A percentile compares a stretch with the other conserved stretches of the same genome.
phyloP scores from a whole-genome alignment of 345 rosid species.

The Salix purpurea region DNA sequence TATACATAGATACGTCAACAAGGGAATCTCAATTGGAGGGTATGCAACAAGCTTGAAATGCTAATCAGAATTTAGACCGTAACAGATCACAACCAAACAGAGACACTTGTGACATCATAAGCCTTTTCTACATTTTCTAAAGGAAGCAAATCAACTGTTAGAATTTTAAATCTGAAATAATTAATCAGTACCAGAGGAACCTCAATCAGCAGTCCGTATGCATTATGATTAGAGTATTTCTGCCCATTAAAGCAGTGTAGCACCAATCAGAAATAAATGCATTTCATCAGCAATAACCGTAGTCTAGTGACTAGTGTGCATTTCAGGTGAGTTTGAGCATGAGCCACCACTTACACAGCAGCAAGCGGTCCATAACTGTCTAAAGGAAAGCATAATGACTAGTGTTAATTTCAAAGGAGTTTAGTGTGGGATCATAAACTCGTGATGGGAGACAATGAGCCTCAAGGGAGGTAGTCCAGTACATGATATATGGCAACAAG shows the following conservation, averaged over 20 bases:
- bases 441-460: background rate
- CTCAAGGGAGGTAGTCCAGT: background rate
- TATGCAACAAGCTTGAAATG: background rate
- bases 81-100: background rate
- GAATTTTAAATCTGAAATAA: background rate
- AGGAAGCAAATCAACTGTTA: background rate
- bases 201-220: background rate
- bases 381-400: background rate
- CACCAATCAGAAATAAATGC: background rate
- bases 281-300: background rate
- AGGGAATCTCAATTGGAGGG: background rate
- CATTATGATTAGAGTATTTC: background rate
- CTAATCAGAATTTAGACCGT: background rate
- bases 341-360: background rate
- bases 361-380: background rate
- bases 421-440: too few relatives aligned
- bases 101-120: background rate
- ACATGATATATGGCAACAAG: background rate
- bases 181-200: background rate
- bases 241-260: background rate
- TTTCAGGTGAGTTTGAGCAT: background rate
- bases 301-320: background rate
- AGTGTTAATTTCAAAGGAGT: background rate
- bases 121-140: background rate
- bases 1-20: background rate